A percentile compares a stretch with the other conserved stretches of the same genome.
phyloP scores from a whole-genome alignment of 768 basidiomycete genomes.

The Royoungia palumana region DNA sequence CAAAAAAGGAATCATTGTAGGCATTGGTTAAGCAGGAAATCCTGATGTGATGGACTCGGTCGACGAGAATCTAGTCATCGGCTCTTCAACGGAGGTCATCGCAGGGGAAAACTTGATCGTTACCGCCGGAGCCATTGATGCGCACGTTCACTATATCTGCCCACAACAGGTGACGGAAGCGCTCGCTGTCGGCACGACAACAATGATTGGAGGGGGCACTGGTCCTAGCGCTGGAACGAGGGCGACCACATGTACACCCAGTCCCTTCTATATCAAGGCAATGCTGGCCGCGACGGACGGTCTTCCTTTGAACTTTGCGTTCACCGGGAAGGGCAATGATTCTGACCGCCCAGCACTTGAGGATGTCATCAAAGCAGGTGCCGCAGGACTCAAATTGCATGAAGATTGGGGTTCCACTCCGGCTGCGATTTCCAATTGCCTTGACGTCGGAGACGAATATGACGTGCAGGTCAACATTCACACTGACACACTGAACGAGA shows the following conservation, averaged over 20 bases:
- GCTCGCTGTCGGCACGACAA: constrained; percentile 80
- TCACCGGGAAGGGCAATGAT: constrained; percentile 98
- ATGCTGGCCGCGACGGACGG: constrained; percentile 94
- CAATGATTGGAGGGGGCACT: constrained; percentile 94
- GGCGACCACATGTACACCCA: constrained; percentile 91
- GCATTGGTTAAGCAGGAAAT: constrained; percentile 97
- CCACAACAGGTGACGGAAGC: constrained; percentile 90
- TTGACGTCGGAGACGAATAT: constrained; percentile 83
- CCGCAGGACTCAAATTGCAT: constrained; percentile 88
- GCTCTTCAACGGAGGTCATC: constrained; percentile 91
- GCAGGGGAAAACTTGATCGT: constrained; percentile 94
- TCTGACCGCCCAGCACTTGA: constrained; percentile 67
- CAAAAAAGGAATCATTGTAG: constrained; percentile 74
- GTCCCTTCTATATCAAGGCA: constrained; percentile 80
- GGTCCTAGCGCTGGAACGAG: constrained; percentile 88
- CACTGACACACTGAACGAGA: constrained; percentile 96
- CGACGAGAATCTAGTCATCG: constrained; percentile 68
- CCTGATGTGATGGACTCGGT: constrained; percentile 89
- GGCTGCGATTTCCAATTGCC: constrained; percentile 66
- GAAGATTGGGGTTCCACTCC: constrained; percentile 98
- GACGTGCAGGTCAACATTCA: constrained; percentile 97
- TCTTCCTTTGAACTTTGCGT: constrained; percentile 86
- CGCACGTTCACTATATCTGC: constrained; percentile 93
- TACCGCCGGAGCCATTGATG: constrained; percentile 91
- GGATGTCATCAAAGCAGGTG: constrained; percentile 82